A percentile compares a stretch with the other conserved stretches of the same genome.
Evolutionary conservation across 148 eudicot species (phyloP).

Genomic region (Fagopyrum homotropicum): DNA sequence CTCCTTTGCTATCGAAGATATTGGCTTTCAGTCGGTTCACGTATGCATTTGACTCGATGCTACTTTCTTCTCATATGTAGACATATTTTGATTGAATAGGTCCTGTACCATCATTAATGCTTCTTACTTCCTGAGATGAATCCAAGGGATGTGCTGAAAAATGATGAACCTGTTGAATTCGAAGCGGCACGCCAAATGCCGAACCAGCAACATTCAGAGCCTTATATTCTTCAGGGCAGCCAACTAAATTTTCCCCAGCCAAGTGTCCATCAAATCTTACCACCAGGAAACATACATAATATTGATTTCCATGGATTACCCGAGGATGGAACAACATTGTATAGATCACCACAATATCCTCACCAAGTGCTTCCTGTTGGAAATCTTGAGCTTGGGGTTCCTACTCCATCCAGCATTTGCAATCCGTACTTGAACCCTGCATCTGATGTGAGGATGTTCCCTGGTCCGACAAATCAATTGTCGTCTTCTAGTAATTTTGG

Average conservation of each 20-base stretch:
- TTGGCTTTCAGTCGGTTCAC: background rate
- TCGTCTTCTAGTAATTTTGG: slow-evolving; percentile 49
- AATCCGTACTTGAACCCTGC: slow-evolving; percentile 50
- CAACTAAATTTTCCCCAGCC: slow-evolving; percentile 43
- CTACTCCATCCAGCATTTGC: slow-evolving; percentile 32
- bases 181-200: slow-evolving; percentile 50
- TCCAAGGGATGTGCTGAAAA: slow-evolving; percentile 53
- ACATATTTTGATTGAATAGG: slow-evolving; percentile 3
- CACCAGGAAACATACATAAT: slow-evolving; percentile 39
- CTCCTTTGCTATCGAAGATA: background rate
- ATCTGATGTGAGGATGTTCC: slow-evolving; percentile 42
- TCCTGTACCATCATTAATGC: background rate
- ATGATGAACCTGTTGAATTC: slow-evolving; percentile 41
- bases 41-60: background rate
- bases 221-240: slow-evolving; percentile 42
- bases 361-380: slow-evolving; percentile 51
- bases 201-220: slow-evolving; percentile 50
- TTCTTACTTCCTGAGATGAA: slow-evolving; percentile 38
- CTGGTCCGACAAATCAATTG: slow-evolving; percentile 45
- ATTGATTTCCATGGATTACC: slow-evolving; percentile 17
- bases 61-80: background rate
- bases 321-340: slow-evolving; percentile 36
- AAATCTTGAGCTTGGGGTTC: slow-evolving; percentile 42
- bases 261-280: slow-evolving; percentile 33
- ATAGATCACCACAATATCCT: slow-evolving; percentile 44